These are phyloP conservation scores for Xylariomycetidae sp. DNA, from an alignment of 2,329 filamentous ascomycete species.

Conservation along the genomic window DNA sequence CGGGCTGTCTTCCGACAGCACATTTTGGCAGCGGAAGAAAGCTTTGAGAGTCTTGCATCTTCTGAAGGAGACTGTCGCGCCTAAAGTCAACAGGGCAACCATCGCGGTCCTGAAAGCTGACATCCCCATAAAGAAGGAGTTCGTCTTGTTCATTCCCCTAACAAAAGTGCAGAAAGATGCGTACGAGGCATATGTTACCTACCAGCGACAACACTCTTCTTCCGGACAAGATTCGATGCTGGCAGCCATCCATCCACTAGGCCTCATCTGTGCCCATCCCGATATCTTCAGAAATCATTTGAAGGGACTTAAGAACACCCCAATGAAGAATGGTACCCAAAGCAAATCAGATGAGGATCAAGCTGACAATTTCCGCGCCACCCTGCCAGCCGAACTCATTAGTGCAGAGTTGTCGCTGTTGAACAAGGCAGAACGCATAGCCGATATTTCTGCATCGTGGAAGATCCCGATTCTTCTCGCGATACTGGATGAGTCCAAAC, in stretches of 20 bases:
- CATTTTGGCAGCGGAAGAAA: slow-evolving; percentile 45
- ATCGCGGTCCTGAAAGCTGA: slow-evolving; percentile 59
- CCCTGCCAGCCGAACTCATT: slow-evolving; percentile 26
- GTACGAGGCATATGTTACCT: slow-evolving; percentile 49
- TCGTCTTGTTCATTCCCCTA: slow-evolving; percentile 70
- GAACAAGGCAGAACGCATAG: slow-evolving; percentile 18
- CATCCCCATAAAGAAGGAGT: slow-evolving; percentile 74
- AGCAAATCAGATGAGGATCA: too few relatives aligned
- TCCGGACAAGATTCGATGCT: slow-evolving; percentile 29
- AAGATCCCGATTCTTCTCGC: slow-evolving; percentile 63
- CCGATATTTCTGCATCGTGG: slow-evolving; percentile 52
- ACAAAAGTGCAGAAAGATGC: slow-evolving; percentile 59
- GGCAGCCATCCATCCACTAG: slow-evolving; percentile 34
- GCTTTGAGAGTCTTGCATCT: slow-evolving; percentile 65
- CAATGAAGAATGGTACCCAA: slow-evolving; percentile 8
- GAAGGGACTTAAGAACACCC: slow-evolving; percentile 4
- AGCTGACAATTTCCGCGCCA: too few relatives aligned
- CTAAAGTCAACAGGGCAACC: slow-evolving; percentile 74
- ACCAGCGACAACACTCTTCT: slow-evolving; percentile 7
- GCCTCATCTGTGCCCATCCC: slow-evolving; percentile 49
- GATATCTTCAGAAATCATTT: slow-evolving; percentile 38
- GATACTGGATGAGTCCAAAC: slow-evolving; percentile 64
- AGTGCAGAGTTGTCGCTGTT: slow-evolving; percentile 31
- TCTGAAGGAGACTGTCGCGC: slow-evolving; percentile 66
- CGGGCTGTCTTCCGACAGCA: slow-evolving; percentile 66